Base-by-base conservation (phyloP, 2,329 filamentous ascomycete species). In the Talaromyces sp. region DNA sequence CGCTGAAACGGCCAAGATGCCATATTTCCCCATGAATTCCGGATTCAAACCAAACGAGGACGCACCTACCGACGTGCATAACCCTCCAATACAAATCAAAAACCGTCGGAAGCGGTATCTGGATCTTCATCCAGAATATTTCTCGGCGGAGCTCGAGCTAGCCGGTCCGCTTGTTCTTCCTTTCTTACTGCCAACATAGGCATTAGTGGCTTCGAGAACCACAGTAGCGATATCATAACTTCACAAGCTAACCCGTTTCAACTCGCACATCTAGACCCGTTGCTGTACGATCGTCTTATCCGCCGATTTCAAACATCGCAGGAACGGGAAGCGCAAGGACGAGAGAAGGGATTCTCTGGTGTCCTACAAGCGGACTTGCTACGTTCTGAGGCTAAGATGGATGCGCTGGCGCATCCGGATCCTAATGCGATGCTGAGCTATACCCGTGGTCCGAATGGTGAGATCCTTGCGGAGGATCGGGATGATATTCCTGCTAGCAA, bases 21-120 rank as follows among this genome's bases (percentile, higher is more conserved):
- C 71, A 49, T 58, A 63, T 47, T 72, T 74, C 46, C 70, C 71
- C 27, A 69, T 67, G 63, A 65, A 67, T 46, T 64, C 67, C 10
- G 69, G 66, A 6, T 47, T 66, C 20, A 30, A 61, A 8, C 37
- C 17, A 41, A 61, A 19, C 37, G 47, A 60, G 53, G 54, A 57
- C 35, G 24, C 44, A 13, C 47, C 54, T 19, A 39, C 17, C 37
- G 50, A 56, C 16, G 44, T 52, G 49, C 76, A 77, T 43, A 58
- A 62, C 30, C 65, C 67, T 17, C 56, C 63, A 37, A 67, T 90
- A 45, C 77, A 79, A 30, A 75, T 83, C 22, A 90, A 89, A 73
- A 95, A 95, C 72, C 82, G 91, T 46, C 83, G 91, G 13, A 87
- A 89, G 60, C 85, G 87, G 64, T 95, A 91, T 67, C 80, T 96